A percentile compares a stretch with the other conserved stretches of the same genome.
phyloP scores from a whole-genome alignment of 345 rosid genomes.

The Brassica juncea region DNA sequence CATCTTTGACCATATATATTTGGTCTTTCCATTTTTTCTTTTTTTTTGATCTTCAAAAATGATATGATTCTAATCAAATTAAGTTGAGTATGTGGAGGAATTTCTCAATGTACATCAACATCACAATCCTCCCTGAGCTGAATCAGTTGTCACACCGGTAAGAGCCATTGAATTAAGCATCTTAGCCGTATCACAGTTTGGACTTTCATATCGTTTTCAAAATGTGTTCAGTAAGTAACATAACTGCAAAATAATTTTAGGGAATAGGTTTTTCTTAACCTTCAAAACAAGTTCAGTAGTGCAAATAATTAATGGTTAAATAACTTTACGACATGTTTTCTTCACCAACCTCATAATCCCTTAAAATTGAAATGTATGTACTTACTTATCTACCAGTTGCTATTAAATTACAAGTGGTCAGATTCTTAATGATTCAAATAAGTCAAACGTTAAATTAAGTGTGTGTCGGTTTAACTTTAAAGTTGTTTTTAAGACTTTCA shows the following conservation, averaged over 20 bases:
- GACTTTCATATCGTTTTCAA: not conserved
- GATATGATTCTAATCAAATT: not conserved
- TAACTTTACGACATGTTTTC: not conserved
- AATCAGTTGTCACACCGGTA: slow-evolving; percentile 10
- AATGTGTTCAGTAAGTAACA: not conserved
- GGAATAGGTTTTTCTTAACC: not conserved
- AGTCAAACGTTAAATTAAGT: not conserved
- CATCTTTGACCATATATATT: slow-evolving; percentile 15
- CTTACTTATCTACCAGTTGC: not conserved
- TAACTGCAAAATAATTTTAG: not conserved
- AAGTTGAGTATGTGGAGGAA: not conserved
- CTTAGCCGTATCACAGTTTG: not conserved
- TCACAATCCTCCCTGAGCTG: slow-evolving; percentile 12
- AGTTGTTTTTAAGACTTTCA: not conserved
- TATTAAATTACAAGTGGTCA: not conserved
- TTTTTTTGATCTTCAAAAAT: slow-evolving; percentile 1
- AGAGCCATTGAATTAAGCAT: not conserved
- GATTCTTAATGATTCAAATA: not conserved
- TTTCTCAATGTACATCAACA: slow-evolving; percentile 9
- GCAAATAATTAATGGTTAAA: not conserved
- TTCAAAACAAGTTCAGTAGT: not conserved
- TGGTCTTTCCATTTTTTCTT: not conserved
- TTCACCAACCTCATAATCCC: not conserved
- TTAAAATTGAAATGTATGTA: not conserved
- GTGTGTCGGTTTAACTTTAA: not conserved